Evolutionary conservation across 139 green algal genomes (phyloP).

Genomic region (Closterium sp.): DNA sequence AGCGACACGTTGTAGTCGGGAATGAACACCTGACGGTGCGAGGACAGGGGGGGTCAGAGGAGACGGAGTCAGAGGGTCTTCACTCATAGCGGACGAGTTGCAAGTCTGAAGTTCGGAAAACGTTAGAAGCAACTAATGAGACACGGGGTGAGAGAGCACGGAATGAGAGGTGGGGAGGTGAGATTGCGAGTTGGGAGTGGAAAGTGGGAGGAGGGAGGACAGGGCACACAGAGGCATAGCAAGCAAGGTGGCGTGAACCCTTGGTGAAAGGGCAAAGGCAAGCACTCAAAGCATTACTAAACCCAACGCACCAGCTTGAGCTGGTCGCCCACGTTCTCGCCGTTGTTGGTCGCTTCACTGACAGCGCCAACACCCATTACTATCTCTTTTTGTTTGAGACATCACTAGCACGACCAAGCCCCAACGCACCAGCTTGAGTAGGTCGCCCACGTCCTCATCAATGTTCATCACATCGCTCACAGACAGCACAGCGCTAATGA

Average conservation of each 20-base stretch:
- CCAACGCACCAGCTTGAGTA: constrained; percentile 78
- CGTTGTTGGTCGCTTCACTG: not conserved
- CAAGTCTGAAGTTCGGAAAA: too few species aligned
- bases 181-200: too few species aligned
- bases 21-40: constrained; percentile 69
- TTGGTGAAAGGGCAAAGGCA: too few species aligned
- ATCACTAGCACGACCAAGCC: not conserved
- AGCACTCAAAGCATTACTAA: not conserved
- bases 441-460: constrained; percentile 80
- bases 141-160: too few species aligned
- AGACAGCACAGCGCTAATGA: not conserved
- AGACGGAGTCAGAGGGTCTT: too few species aligned
- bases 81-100: too few species aligned
- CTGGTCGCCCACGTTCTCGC: not conserved
- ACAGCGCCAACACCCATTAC: not conserved
- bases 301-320: not conserved
- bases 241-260: not conserved
- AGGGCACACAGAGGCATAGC: not conserved
- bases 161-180: too few species aligned
- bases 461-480: constrained; percentile 74
- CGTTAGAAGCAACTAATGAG: too few species aligned
- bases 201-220: too few species aligned
- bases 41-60: too few species aligned
- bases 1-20: constrained; percentile 95
- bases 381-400: not conserved